Percentiles rank a stretch among this genome's conserved stretches.
Evolutionary conservation across 192 early-diverging fungal genomes (phyloP).

Genomic region (Phlyctochytrium planicorne): DNA sequence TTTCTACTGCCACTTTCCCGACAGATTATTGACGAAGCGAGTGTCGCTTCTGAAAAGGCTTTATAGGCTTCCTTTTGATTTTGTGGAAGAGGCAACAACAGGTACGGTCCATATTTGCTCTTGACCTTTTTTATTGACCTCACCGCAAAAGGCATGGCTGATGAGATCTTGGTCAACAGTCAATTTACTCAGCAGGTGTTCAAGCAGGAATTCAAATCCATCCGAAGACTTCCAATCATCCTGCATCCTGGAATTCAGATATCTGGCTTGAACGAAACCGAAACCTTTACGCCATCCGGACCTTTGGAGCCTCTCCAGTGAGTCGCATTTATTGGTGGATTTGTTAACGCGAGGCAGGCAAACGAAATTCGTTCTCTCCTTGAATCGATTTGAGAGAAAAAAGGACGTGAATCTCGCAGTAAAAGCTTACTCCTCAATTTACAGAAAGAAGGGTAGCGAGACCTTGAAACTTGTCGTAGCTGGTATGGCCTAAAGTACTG

Average conservation of each 20-base stretch:
- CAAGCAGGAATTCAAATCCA: constrained; percentile 62
- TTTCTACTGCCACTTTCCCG: constrained; percentile 97
- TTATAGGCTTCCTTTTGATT: constrained; percentile 83
- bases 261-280: too few species aligned
- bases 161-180: constrained; percentile 91
- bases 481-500: constrained; percentile 40
- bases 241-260: constrained; percentile 80
- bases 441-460: constrained; percentile 10
- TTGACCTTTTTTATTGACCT: not conserved
- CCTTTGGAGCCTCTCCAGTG: not conserved
- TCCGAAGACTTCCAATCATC: constrained; percentile 65
- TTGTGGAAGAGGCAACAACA: constrained; percentile 83
- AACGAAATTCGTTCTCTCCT: constrained; percentile 60
- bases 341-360: not conserved
- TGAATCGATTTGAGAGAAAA: constrained; percentile 97
- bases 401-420: constrained; percentile 86
- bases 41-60: constrained; percentile 58
- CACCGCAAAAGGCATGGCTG: constrained; percentile 66
- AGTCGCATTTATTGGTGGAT: not conserved
- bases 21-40: constrained; percentile 74
- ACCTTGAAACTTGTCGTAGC: constrained; percentile 69
- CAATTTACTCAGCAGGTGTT: constrained; percentile 80
- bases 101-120: constrained; percentile 36
- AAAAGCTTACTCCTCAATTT: constrained; percentile 65
- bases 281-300: not conserved